Base-by-base conservation (phyloP, 139 green algal genomes). In the Chlorella sp. region DNA sequence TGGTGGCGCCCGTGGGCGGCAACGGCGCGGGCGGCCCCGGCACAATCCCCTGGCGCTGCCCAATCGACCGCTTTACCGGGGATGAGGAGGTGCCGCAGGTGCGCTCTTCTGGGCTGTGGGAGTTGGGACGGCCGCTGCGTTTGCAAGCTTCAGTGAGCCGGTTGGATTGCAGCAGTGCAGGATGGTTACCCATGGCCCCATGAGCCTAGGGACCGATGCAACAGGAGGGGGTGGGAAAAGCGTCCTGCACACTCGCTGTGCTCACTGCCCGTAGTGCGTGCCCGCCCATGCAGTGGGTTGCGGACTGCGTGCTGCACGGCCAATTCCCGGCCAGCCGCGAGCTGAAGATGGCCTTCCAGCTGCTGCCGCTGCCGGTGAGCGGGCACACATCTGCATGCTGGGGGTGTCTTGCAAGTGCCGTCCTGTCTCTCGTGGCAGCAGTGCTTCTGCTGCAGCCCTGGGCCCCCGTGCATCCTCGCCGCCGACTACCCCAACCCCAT, bases 341-440 rank as follows among this genome's bases (percentile, higher is more conserved):
- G 82, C 69, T 91, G 56, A 98, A 97, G 87, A 90, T 89, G 62
- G 93, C 95, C 32, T 98, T 98, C 87, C 86, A 94, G 30, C 92
- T 98, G 82, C 30, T 89, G 65, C 95, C 95, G 0, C 72, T 80
- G 38, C 92, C 95, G 89, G 92, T 92, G 64, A 83, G 89, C 2
- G 20, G 6, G 16, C 17, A n/a, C n/a, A n/a, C n/a, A n/a, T n/a
- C n/a, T n/a, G n/a, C n/a, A n/a, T n/a, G n/a, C n/a, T n/a, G n/a
- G n/a, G n/a, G n/a, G n/a, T n/a, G n/a, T n/a, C n/a, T n/a, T n/a
- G n/a, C n/a, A n/a, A n/a, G n/a, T n/a, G n/a, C n/a, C n/a, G n/a
- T n/a, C n/a, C n/a, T n/a, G n/a, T n/a, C n/a, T n/a, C n/a, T n/a
- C n/a, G n/a, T n/a, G n/a, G n/a, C n/a, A n/a, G n/a, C n/a, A n/a